Conservation (phyloP, 1,139 yeast species). For the Diutina mesorugosa region DNA sequence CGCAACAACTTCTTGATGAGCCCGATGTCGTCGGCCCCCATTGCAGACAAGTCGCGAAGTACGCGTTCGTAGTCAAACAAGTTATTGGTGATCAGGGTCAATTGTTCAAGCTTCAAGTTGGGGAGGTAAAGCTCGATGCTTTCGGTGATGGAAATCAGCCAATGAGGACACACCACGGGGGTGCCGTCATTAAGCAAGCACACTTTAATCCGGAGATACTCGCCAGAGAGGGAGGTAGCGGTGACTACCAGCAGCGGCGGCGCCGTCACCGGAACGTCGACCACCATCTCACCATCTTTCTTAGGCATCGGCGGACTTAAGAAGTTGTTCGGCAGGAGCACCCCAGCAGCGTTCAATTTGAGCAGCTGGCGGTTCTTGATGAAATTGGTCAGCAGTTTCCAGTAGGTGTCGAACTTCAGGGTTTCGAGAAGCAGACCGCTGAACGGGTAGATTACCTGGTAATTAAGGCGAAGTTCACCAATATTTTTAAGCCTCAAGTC, state of each 20-base stretch:
- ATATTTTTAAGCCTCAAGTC: constrained; percentile 73
- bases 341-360: constrained; percentile 26
- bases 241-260: constrained; percentile 54
- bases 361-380: constrained; percentile 19
- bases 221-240: constrained; percentile 81
- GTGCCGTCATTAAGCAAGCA: constrained; percentile 74
- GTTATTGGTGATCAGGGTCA: constrained; percentile 27
- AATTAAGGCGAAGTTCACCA: constrained; percentile 68
- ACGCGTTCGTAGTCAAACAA: constrained; percentile 31
- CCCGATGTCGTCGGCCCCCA: constrained; percentile 23
- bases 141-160: constrained; percentile 46
- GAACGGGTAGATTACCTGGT: constrained; percentile 83
- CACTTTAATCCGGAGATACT: constrained; percentile 57
- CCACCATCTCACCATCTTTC: neutral
- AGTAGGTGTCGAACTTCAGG: constrained; percentile 87
- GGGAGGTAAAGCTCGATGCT: constrained; percentile 42
- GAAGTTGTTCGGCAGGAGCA: constrained; percentile 29
- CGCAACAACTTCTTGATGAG: constrained; percentile 27
- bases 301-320: constrained; percentile 15
- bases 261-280: neutral
- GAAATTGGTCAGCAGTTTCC: constrained; percentile 70
- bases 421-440: constrained; percentile 78
- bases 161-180: constrained; percentile 68
- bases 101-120: constrained; percentile 28
- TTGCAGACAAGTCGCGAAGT: constrained; percentile 24